phyloP scores from a whole-genome alignment of 2,329 filamentous ascomycete genomes.

The Xylariomycetidae sp. region DNA sequence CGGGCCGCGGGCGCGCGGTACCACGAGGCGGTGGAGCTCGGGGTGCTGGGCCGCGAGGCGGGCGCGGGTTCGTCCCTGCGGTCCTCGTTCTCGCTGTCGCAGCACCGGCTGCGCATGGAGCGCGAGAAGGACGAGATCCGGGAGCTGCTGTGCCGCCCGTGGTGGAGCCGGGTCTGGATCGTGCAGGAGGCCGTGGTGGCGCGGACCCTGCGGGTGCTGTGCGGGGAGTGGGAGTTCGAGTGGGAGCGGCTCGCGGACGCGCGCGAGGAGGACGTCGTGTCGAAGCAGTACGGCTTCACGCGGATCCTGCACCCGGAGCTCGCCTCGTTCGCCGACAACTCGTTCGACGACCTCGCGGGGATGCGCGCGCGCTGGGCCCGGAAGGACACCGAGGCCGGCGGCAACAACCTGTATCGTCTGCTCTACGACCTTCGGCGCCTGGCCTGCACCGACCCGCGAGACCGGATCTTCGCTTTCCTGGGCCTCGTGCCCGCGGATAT shows the following conservation, averaged over 20 bases:
- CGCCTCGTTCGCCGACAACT: slow-evolving; percentile 5
- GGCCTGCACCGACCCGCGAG: slow-evolving; percentile 10
- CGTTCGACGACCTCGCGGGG: slow-evolving; percentile 6
- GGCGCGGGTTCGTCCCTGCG: neutral
- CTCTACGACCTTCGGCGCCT: slow-evolving; percentile 7
- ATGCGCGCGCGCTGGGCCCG: slow-evolving; percentile 6
- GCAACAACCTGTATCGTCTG: slow-evolving; percentile 6
- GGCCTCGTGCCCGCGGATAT: slow-evolving; percentile 8
- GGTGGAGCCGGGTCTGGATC: slow-evolving; percentile 16
- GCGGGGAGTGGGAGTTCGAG: slow-evolving; percentile 8
- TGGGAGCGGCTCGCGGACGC: slow-evolving; percentile 6
- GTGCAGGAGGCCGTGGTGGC: slow-evolving; percentile 15
- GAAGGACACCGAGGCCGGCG: neutral
- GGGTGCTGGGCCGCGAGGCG: neutral
- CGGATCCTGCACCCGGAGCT: slow-evolving; percentile 4
- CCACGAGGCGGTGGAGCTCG: slow-evolving; percentile 1
- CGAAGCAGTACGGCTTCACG: slow-evolving; percentile 3
- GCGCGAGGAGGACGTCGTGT: slow-evolving; percentile 1
- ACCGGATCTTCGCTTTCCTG: slow-evolving; percentile 13
- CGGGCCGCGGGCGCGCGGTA: neutral
- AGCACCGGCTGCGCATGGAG: neutral
- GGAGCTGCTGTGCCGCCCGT: slow-evolving; percentile 13
- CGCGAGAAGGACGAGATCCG: slow-evolving; percentile 10
- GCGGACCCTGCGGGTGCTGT: slow-evolving; percentile 6
- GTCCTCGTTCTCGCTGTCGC: slow-evolving; percentile 1